phyloP scores from a whole-genome alignment of 2,329 filamentous ascomycete genomes.

The Penicillium sp. region DNA sequence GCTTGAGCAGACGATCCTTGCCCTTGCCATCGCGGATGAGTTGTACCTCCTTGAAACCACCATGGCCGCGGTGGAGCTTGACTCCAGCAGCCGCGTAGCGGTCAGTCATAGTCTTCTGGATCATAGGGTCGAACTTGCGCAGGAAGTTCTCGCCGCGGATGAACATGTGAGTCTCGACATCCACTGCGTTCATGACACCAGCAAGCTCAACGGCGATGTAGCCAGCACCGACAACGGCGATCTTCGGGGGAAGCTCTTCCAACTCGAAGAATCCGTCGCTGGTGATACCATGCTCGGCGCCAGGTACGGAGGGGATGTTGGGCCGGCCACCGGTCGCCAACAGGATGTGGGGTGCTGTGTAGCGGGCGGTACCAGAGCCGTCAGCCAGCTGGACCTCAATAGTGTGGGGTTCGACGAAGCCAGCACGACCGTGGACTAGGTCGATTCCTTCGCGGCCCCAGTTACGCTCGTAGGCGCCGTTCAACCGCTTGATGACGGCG shows the following conservation, averaged over 20 bases:
- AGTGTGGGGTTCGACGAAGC: constrained; percentile 44
- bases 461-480: constrained; percentile 50
- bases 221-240: constrained; percentile 51
- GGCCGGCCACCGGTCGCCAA: constrained; percentile 50
- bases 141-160: constrained; percentile 49
- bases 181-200: constrained; percentile 48
- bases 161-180: constrained; percentile 51
- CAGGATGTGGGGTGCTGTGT: constrained; percentile 47
- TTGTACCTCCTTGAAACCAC: constrained; percentile 48
- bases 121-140: constrained; percentile 52
- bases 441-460: constrained; percentile 51
- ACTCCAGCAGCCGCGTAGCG: constrained; percentile 50
- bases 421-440: constrained; percentile 48
- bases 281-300: constrained; percentile 50
- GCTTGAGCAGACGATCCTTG: constrained; percentile 46
- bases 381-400: constrained; percentile 45
- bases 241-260: constrained; percentile 49
- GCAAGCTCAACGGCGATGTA: constrained; percentile 53
- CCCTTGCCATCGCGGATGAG: constrained; percentile 45
- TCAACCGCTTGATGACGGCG: constrained; percentile 44
- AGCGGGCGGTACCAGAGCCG: constrained; percentile 36
- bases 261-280: constrained; percentile 53
- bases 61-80: constrained; percentile 46
- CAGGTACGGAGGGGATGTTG: constrained; percentile 42
- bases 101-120: constrained; percentile 51